Evolutionary conservation across 176 grass and related monocot species (phyloP).

Genomic region (Paspalum vaginatum): DNA sequence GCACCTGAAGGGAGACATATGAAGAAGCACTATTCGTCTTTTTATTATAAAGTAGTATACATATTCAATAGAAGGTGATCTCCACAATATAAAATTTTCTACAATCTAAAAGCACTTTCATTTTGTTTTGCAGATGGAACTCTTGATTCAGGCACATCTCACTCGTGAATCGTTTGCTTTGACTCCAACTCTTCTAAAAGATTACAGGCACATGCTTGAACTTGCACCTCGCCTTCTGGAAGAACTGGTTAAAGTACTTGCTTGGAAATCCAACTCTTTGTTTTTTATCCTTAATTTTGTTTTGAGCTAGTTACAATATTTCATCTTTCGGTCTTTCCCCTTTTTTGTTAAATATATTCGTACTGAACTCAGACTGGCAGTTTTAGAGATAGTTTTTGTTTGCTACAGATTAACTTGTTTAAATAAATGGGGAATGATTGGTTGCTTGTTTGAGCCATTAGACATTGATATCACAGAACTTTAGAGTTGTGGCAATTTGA

Average conservation of each 20-base stretch:
- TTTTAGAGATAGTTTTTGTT: neutral
- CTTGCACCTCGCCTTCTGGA: slow-evolving; percentile 97
- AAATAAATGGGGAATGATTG: neutral
- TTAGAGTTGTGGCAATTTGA: slow-evolving; percentile 5
- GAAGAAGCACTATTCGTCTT: too few species aligned
- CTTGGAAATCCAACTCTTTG: slow-evolving; percentile 18
- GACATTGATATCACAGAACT: neutral
- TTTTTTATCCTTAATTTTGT: neutral
- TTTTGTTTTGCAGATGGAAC: slow-evolving; percentile 79
- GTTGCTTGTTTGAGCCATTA: neutral
- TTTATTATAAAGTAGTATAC: too few species aligned
- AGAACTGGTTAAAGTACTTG: slow-evolving; percentile 84
- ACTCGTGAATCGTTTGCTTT: slow-evolving; percentile 72
- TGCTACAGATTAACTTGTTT: slow-evolving; percentile 6
- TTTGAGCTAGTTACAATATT: neutral
- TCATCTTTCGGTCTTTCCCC: neutral
- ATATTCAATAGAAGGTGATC: neutral
- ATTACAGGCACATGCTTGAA: slow-evolving; percentile 97
- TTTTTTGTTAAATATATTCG: neutral
- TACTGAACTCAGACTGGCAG: neutral
- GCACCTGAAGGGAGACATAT: too few species aligned
- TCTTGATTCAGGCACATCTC: slow-evolving; percentile 94
- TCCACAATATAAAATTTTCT: slow-evolving; percentile 16
- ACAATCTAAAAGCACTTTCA: neutral
- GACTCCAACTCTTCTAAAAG: slow-evolving; percentile 69